Conservation (phyloP, 1,284 basidiomycete species). For the Somion occarium region DNA sequence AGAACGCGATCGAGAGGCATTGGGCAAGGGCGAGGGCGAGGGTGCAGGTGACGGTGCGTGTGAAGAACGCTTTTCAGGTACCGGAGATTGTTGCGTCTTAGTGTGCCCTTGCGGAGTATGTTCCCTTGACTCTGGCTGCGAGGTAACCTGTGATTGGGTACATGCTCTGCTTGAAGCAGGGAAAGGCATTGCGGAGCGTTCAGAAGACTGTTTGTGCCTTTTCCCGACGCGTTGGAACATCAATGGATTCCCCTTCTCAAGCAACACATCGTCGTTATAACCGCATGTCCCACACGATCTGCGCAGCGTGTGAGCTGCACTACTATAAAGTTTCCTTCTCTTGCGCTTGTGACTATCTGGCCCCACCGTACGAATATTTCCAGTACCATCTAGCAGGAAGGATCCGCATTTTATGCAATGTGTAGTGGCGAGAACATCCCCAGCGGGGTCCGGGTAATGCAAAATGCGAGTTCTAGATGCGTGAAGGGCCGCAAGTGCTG, state of each 20-base stretch:
- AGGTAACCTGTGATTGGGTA: too few relatives aligned
- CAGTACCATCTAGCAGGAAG: constrained; percentile 31
- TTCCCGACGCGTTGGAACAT: neutral
- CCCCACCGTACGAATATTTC: constrained; percentile 21
- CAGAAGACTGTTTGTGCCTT: neutral
- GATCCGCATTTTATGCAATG: constrained; percentile 52
- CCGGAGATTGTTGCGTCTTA: too few relatives aligned
- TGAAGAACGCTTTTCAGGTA: neutral
- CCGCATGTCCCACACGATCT: constrained; percentile 22
- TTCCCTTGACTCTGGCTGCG: too few relatives aligned
- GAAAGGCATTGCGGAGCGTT: neutral
- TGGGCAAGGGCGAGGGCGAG: neutral
- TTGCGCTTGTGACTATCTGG: constrained; percentile 7
- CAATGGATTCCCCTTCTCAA: constrained; percentile 10
- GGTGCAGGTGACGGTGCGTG: neutral
- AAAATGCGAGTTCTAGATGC: constrained; percentile 32
- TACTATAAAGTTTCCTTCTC: constrained; percentile 3
- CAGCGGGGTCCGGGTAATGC: constrained; percentile 23
- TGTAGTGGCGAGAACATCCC: constrained; percentile 19
- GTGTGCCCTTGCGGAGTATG: too few relatives aligned
- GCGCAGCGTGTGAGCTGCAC: constrained; percentile 15
- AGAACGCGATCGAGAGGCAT: neutral
- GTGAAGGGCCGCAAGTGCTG: constrained; percentile 58
- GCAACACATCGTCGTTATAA: constrained; percentile 18
- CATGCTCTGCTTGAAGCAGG: neutral